phyloP scores from a whole-genome alignment of 2,329 filamentous ascomycete species.

The Gaeumannomyces tritici region DNA sequence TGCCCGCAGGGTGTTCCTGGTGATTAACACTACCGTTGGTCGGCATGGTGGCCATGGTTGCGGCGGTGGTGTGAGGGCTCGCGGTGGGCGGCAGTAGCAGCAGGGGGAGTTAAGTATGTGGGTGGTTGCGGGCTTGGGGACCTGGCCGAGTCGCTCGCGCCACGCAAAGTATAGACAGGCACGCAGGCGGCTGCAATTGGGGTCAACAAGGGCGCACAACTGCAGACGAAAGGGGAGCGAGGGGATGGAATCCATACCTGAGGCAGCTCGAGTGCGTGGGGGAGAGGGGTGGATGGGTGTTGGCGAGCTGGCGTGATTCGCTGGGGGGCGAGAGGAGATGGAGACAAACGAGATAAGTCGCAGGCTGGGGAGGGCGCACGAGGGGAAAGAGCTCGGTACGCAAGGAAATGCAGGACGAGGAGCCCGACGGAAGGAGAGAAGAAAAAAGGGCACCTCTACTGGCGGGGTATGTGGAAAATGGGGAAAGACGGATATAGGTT shows the following conservation, averaged over 20 bases:
- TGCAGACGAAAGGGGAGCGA: not conserved
- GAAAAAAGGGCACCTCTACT: not conserved
- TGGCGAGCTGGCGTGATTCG: not conserved
- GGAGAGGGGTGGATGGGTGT: not conserved
- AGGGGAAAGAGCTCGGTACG: not conserved
- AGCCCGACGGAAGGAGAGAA: too few relatives aligned
- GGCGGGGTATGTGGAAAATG: not conserved
- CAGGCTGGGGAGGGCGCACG: not conserved
- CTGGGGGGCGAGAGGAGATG: not conserved
- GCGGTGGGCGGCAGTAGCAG: not conserved
- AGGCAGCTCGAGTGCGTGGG: not conserved
- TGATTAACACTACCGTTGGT: slow-evolving; percentile 45
- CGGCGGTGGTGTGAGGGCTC: not conserved
- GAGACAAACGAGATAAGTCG: not conserved
- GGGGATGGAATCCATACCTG: not conserved
- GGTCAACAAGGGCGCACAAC: not conserved
- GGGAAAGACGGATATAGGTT: not conserved
- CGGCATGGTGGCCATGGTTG: slow-evolving; percentile 32
- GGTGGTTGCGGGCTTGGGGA: not conserved
- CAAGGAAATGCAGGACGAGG: not conserved
- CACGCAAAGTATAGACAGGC: not conserved
- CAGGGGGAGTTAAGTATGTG: not conserved
- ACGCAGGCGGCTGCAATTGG: not conserved
- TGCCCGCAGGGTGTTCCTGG: slow-evolving; percentile 29
- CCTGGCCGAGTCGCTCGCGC: not conserved